Percentiles rank a stretch among this genome's conserved stretches.
Conservation (phyloP, 345 rosid species). For the Erysimum cheiranthoides region DNA sequence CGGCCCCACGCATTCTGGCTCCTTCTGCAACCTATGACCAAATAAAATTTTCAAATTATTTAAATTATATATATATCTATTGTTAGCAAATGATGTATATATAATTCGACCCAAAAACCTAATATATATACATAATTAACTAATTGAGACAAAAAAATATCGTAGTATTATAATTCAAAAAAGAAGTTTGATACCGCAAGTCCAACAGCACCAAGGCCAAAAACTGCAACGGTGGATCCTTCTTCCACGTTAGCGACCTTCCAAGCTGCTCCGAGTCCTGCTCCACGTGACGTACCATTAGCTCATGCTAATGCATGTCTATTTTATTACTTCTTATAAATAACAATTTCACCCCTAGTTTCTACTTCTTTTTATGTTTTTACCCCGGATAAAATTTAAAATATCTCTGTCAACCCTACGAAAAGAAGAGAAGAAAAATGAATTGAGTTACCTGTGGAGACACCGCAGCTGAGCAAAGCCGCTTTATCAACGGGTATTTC, state of each 20-base stretch:
- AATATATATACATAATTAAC: too few relatives aligned
- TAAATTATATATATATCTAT: not conserved
- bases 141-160: not conserved
- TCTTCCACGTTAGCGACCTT: conserved; percentile 61
- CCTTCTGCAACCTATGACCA: conserved; percentile 66
- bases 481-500: conserved; percentile 58
- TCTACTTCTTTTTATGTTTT: not conserved
- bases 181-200: conserved; percentile 58
- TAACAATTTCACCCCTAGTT: not conserved
- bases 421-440: not conserved
- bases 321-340: not conserved
- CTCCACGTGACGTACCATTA: not conserved
- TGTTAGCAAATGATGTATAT: not conserved
- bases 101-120: too few relatives aligned
- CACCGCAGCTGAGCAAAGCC: conserved; percentile 67
- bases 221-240: conserved; percentile 70
- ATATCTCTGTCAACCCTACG: not conserved
- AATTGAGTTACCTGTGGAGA: conserved; percentile 56
- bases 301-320: not conserved
- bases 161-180: not conserved
- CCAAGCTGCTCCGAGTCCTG: conserved; percentile 81
- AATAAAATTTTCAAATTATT: not conserved
- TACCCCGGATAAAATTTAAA: not conserved
- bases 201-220: conserved; percentile 81
- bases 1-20: conserved; percentile 63